Base-by-base conservation (phyloP, 2,329 filamentous ascomycete genomes). In the Hypomyces rosellus region DNA sequence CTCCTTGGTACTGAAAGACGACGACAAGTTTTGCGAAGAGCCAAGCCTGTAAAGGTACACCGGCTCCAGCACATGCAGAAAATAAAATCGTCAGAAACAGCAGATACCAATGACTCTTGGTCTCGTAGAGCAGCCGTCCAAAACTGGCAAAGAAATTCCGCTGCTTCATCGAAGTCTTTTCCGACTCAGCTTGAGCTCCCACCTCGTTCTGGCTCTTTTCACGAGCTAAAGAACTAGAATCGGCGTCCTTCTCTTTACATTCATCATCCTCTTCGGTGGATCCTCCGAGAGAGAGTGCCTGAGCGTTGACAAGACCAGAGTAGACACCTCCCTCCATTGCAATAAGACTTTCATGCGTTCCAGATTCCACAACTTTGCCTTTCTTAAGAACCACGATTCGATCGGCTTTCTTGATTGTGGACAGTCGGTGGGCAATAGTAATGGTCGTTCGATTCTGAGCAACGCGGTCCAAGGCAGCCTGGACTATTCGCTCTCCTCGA, bases 371-470 rank as follows among this genome's bases (percentile, higher is more conserved):
- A 54, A 99, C 95, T n/a, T 77, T 73, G 14, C 93, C 93, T 54
- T 84, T 71, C 6, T 84, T 80, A 85, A 99, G 92, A 56, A 96
- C 92, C 12, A 97, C 88, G 58, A 99, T 99, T 62, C 96, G 96
- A 68, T 97, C 88, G 0, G 92, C 92, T 56, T 90, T 85, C 68
- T 84, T 90, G 72, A 99, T 96, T 5, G 93, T 99, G 1, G 90
- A 96, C 11, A 99, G 76, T 59, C 92, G 85, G 71, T 99, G 93
- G 43, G 93, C 93, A 67, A 99, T 97, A 6, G 91, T 89, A 59
- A 97, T 96, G 2, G 93, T 97, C 0, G 93, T 99, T 49, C 93
- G 82, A 22, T 91, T 92, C 55, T 86, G 78, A 1, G 91, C 80
- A 20, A 92, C 93, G 46, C 82, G 85, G 60, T 97, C 91, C 11